Evolutionary conservation across 345 rosid species (phyloP).

Genomic region (Aethionema arabicum): DNA sequence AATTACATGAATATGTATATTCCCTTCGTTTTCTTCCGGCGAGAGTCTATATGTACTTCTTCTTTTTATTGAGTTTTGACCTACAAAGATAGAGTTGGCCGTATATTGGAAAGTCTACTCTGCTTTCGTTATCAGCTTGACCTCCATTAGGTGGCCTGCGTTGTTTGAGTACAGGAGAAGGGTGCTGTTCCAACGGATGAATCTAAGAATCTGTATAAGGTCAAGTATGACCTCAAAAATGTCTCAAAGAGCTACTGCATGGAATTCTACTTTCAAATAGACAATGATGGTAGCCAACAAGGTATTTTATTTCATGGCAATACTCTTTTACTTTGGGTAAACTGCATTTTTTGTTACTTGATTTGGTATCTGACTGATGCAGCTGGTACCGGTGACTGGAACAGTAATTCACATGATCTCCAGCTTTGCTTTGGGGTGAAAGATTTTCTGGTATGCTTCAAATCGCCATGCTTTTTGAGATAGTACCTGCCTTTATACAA

Average conservation of each 20-base stretch:
- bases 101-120: slow-evolving; percentile 2
- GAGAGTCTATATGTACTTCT: background rate
- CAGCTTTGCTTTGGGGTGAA: slow-evolving; percentile 94
- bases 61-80: background rate
- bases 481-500: slow-evolving; percentile 2
- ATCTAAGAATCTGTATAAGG: slow-evolving; percentile 56
- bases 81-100: background rate
- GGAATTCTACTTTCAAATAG: slow-evolving; percentile 73
- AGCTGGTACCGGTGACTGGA: slow-evolving; percentile 67
- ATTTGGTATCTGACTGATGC: slow-evolving; percentile 41
- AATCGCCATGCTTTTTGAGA: slow-evolving; percentile 12
- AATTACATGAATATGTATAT: background rate
- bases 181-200: slow-evolving; percentile 67
- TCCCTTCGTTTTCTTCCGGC: background rate
- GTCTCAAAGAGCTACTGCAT: slow-evolving; percentile 70
- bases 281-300: slow-evolving; percentile 44
- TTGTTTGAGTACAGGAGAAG: slow-evolving; percentile 59
- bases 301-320: slow-evolving; percentile 28
- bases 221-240: slow-evolving; percentile 67
- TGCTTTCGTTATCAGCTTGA: slow-evolving; percentile 24
- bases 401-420: slow-evolving; percentile 67
- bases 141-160: slow-evolving; percentile 21
- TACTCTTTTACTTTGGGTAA: slow-evolving; percentile 16
- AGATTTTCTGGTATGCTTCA: slow-evolving; percentile 71
- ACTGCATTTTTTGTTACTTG: slow-evolving; percentile 35